Conservation (phyloP, 2,329 filamentous ascomycete genomes). For the Aureobasidium sp. region DNA sequence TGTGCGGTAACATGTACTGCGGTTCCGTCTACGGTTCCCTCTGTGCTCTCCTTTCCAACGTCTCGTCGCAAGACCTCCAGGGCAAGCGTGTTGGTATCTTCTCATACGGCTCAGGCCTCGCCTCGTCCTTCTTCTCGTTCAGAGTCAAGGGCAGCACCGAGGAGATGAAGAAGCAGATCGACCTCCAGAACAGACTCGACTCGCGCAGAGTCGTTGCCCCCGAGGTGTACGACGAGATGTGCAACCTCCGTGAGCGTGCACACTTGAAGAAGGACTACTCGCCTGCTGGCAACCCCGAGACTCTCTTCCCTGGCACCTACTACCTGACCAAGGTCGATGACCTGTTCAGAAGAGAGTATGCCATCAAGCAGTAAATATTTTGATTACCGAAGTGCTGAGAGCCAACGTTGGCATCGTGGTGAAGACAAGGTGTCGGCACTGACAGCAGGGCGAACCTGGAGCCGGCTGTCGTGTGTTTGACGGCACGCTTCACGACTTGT, state of each 20-base stretch:
- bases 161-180: slow-evolving; percentile 41
- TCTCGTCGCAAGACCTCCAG: slow-evolving; percentile 38
- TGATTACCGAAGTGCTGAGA: neutral
- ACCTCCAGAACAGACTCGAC: slow-evolving; percentile 41
- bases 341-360: slow-evolving; percentile 46
- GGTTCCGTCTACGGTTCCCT: slow-evolving; percentile 46
- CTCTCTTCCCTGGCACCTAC: slow-evolving; percentile 43
- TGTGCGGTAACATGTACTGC: slow-evolving; percentile 52
- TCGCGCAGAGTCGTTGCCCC: slow-evolving; percentile 39
- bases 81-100: slow-evolving; percentile 47
- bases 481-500: neutral
- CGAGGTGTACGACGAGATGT: slow-evolving; percentile 48
- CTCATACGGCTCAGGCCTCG: slow-evolving; percentile 47
- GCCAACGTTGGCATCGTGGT: slow-evolving; percentile 1
- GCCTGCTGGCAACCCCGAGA: slow-evolving; percentile 38
- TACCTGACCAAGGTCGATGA: slow-evolving; percentile 45
- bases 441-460: neutral
- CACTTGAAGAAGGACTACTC: slow-evolving; percentile 45
- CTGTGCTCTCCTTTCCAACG: slow-evolving; percentile 41
- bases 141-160: slow-evolving; percentile 41
- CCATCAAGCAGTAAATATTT: slow-evolving; percentile 39
- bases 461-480: slow-evolving; percentile 3
- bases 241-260: slow-evolving; percentile 45
- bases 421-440: slow-evolving; percentile 5
- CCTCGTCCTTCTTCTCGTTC: slow-evolving; percentile 45